These are phyloP conservation scores for Austroboletus eburneus DNA, from an alignment of 768 basidiomycete species.

Conservation along the genomic window DNA sequence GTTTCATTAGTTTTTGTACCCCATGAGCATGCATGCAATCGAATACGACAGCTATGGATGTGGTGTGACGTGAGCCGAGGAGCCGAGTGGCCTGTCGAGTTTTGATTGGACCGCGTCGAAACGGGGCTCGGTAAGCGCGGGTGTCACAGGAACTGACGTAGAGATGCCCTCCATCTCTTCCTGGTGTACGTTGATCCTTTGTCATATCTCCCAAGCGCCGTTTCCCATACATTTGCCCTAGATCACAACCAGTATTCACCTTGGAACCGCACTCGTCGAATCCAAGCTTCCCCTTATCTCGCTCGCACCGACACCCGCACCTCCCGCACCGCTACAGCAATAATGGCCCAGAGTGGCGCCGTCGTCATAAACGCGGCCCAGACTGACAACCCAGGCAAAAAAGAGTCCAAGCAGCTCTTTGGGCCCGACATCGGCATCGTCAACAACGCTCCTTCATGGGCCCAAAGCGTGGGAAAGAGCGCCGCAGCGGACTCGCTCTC, in stretches of 20 bases:
- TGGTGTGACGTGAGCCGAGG: neutral
- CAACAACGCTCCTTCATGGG: slow-evolving; percentile 67
- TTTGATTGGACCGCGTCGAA: neutral
- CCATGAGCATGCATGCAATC: neutral
- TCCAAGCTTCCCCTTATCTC: slow-evolving; percentile 48
- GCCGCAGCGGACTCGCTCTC: slow-evolving; percentile 67
- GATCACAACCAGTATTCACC: slow-evolving; percentile 50
- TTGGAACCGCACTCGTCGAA: slow-evolving; percentile 56
- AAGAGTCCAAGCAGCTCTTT: slow-evolving; percentile 72
- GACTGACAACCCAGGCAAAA: slow-evolving; percentile 29
- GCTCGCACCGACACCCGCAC: slow-evolving; percentile 48
- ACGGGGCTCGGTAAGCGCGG: neutral
- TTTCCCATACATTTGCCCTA: slow-evolving; percentile 9
- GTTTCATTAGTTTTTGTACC: slow-evolving; percentile 14
- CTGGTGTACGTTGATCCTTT: slow-evolving; percentile 35
- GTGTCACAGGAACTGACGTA: slow-evolving; percentile 2
- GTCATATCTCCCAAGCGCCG: neutral
- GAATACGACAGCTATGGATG: neutral
- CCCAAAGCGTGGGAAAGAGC: slow-evolving; percentile 59
- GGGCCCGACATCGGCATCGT: slow-evolving; percentile 87
- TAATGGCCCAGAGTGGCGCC: slow-evolving; percentile 42
- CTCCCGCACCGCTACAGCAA: slow-evolving; percentile 43
- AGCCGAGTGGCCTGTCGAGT: slow-evolving; percentile 1
- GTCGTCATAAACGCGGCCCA: slow-evolving; percentile 24
- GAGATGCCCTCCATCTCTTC: slow-evolving; percentile 31